Conservation (phyloP, 352 stramenopile genomes). For the Phytophthora niederhauseri region DNA sequence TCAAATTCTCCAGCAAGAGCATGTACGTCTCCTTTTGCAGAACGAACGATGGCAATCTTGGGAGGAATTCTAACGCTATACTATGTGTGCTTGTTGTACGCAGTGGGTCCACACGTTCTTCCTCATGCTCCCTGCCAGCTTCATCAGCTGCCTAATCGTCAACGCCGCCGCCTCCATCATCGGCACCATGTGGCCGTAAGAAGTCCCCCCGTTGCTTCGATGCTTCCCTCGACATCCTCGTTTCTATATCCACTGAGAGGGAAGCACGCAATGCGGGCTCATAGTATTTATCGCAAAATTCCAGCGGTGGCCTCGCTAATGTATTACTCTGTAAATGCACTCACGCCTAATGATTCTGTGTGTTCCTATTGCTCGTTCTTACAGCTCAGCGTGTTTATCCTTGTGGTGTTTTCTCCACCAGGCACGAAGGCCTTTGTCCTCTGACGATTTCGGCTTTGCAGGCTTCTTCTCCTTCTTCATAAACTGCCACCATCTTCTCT, state of each 20-base stretch:
- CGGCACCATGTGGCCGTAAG: constrained; percentile 77
- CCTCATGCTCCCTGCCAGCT: constrained; percentile 79
- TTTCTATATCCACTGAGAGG: constrained; percentile 21
- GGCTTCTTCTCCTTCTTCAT: constrained; percentile 23
- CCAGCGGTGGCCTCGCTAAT: constrained; percentile 30
- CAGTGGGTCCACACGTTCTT: constrained; percentile 83
- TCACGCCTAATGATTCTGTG: constrained; percentile 14
- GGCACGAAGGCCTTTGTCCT: constrained; percentile 25
- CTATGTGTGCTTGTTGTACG: constrained; percentile 12
- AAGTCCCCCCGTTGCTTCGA: constrained; percentile 15
- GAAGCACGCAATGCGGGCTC: constrained; percentile 12
- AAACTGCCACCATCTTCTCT: constrained; percentile 36
- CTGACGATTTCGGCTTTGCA: constrained; percentile 8
- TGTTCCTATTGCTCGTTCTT: background rate
- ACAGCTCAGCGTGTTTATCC: constrained; percentile 30
- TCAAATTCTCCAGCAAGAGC: constrained; percentile 77
- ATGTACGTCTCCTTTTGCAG: constrained; percentile 42
- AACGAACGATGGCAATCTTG: background rate
- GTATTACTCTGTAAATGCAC: constrained; percentile 41
- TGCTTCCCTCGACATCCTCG: constrained; percentile 5
- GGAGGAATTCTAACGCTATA: background rate
- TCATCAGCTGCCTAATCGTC: constrained; percentile 83
- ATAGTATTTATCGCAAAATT: constrained; percentile 37
- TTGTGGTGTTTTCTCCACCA: constrained; percentile 33
- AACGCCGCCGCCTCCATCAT: constrained; percentile 78